A percentile compares a stretch with the other conserved stretches of the same genome.
Evolutionary conservation across 2,329 filamentous ascomycete species (phyloP).

Genomic region (Pleomassaria siparia): DNA sequence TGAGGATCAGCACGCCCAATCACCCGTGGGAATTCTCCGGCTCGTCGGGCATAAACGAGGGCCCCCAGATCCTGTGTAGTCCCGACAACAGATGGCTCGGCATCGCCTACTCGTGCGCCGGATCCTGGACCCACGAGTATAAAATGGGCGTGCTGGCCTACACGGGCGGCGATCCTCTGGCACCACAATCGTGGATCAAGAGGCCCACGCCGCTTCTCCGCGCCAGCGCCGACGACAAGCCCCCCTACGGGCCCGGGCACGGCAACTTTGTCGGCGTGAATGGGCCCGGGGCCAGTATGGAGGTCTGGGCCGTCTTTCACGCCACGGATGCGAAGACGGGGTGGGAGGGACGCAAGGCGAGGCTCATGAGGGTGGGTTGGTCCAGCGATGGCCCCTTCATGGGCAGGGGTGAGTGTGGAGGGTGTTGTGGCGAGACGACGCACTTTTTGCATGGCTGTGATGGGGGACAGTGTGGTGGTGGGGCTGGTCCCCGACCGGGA

Average conservation of each 20-base stretch:
- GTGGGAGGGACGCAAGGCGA: conserved; percentile 48
- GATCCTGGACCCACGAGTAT: conserved; percentile 51
- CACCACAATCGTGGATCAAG: conserved; percentile 44
- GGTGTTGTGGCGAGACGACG: conserved; percentile 34
- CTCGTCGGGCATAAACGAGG: conserved; percentile 49
- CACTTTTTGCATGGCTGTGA: conserved; percentile 31
- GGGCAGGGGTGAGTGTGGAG: conserved; percentile 44
- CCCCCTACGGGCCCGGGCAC: conserved; percentile 51
- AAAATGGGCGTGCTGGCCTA: conserved; percentile 51
- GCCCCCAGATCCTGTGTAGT: conserved; percentile 42
- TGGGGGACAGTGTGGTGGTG: conserved; percentile 22
- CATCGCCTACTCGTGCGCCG: conserved; percentile 51
- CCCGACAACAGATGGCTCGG: conserved; percentile 45
- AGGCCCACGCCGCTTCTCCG: conserved; percentile 42
- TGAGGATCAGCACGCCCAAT: conserved; percentile 45
- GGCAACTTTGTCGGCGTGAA: conserved; percentile 47
- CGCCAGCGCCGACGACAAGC: conserved; percentile 32
- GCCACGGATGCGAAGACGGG: conserved; percentile 50
- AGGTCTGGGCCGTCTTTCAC: conserved; percentile 49
- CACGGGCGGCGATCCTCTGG: conserved; percentile 44
- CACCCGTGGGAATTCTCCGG: conserved; percentile 46
- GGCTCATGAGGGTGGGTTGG: conserved; percentile 48
- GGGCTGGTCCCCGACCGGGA: conserved; percentile 22
- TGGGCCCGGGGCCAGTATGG: conserved; percentile 34
- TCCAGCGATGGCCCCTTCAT: conserved; percentile 43